These are phyloP conservation scores for Pichia exigua DNA, from an alignment of 805 yeast genomes.

Conservation along the genomic window DNA sequence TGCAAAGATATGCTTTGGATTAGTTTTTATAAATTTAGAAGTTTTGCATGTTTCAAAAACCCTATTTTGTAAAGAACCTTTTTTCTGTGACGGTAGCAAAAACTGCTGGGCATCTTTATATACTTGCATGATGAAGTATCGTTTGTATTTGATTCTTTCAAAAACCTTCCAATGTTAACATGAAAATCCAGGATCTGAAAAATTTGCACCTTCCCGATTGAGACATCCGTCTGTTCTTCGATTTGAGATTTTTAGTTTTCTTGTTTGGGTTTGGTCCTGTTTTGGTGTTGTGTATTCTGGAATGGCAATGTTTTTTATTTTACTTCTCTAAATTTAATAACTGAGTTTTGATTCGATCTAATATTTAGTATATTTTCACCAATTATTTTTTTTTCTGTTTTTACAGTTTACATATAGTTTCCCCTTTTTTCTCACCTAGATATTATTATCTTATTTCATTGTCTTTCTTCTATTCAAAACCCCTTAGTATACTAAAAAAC, in stretches of 20 bases:
- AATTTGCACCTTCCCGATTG: slow-evolving; percentile 1
- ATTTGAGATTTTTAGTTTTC: not conserved
- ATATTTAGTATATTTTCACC: too few species aligned
- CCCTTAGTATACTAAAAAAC: not conserved
- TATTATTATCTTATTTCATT: not conserved
- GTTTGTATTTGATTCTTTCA: not conserved
- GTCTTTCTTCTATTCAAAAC: too few species aligned
- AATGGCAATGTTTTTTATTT: not conserved
- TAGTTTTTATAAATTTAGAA: slow-evolving; percentile 39
- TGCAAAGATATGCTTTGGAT: slow-evolving; percentile 85
- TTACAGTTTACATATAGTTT: not conserved
- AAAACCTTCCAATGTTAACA: not conserved
- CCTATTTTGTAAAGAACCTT: slow-evolving; percentile 48
- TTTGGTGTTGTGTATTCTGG: not conserved
- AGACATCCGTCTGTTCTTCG: not conserved
- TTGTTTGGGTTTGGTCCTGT: not conserved
- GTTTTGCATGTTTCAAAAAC: slow-evolving; percentile 43
- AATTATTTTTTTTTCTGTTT: not conserved
- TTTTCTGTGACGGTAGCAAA: slow-evolving; percentile 30
- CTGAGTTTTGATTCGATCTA: too few species aligned
- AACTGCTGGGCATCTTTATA: slow-evolving; percentile 38
- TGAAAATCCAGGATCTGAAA: not conserved
- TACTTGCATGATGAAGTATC: slow-evolving; percentile 25
- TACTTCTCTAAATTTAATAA: too few species aligned
- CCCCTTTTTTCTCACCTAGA: too few species aligned